Base-by-base conservation (phyloP, 208 protist species). In the Sergeia podlipaevii region DNA sequence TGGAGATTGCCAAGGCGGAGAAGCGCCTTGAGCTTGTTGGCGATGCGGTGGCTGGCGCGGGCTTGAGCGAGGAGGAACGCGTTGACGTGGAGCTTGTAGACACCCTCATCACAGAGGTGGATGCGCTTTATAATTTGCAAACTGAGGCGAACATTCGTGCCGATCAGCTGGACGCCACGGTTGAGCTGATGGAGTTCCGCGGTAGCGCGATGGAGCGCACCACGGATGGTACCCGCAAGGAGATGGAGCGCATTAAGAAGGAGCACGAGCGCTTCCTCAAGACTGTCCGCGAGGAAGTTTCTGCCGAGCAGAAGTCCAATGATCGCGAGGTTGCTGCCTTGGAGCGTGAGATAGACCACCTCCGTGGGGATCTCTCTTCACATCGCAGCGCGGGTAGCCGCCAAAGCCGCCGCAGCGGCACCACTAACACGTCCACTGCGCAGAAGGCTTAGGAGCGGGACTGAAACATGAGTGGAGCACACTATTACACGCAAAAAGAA, bases 11-110 rank as follows among this genome's bases (percentile, higher is more conserved):
- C 2, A 85, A 80, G 56, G 51, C 70, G 36, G 74, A 91, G 69
- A 74, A 71, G 33, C 79, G 78, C 20, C 64, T 91, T 28, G 84
- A 91, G 74, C 67, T 88, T 50, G 77, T 91, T 44, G 79, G 76
- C 46, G 70, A 83, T 37, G 77, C 80, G 30, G 66, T 91, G 43
- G 60, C 70, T 7, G 77, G 80, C 10, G 77, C 83, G 10, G 73
- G 57, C 7, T 49, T 69, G 17, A 42, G 30, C 26, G 63, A 76
- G 15, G 82, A 78, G 26, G 80, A 89, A 37, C 78, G 76, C 28
- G 75, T 89, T 3, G 80, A 92, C 63, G 71, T 73, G 18, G 75
- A 86, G 41, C 58, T 81, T 17, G 43, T 82, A 6, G 80, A 92
- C 4, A 64, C 60, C 27, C 50, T 89, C 29, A 67, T 74, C 33